These are phyloP conservation scores for Globisporangium barbulae DNA, from an alignment of 352 stramenopile genomes.

Conservation along the genomic window DNA sequence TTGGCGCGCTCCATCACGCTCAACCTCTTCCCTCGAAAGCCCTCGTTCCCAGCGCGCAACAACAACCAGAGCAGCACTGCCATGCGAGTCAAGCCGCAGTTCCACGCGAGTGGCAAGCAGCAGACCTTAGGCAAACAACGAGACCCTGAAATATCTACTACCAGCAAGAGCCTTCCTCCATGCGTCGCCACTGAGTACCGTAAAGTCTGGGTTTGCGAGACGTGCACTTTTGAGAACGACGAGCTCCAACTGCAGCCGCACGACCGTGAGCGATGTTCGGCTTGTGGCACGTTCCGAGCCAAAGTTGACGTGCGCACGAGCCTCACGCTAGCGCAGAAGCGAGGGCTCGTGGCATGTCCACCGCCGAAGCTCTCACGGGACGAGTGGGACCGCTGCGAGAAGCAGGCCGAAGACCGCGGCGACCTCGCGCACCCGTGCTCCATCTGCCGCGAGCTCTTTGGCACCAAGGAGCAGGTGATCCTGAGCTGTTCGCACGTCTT, in stretches of 20 bases:
- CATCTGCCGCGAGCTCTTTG: slow-evolving; percentile 77
- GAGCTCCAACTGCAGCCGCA: slow-evolving; percentile 22
- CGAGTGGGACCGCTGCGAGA: slow-evolving; percentile 74
- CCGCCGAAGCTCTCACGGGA: slow-evolving; percentile 55
- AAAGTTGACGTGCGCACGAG: slow-evolving; percentile 25
- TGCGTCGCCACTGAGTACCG: slow-evolving; percentile 27
- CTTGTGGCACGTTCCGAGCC: slow-evolving; percentile 36
- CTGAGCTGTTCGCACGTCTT: slow-evolving; percentile 88
- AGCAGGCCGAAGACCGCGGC: slow-evolving; percentile 55
- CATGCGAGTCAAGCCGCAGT: not conserved
- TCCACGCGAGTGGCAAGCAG: not conserved
- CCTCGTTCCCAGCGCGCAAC: not conserved
- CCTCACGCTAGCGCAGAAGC: slow-evolving; percentile 67
- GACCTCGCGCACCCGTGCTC: slow-evolving; percentile 71
- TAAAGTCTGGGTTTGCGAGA: slow-evolving; percentile 73
- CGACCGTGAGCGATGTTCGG: slow-evolving; percentile 36
- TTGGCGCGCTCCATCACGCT: slow-evolving; percentile 51
- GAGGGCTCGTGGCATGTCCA: slow-evolving; percentile 54
- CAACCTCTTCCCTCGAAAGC: slow-evolving; percentile 25
- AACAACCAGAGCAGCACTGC: not conserved
- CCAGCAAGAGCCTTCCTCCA: not conserved
- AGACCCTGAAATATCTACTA: not conserved
- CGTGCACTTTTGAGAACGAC: slow-evolving; percentile 77
- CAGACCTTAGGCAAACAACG: not conserved
- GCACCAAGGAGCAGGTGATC: slow-evolving; percentile 74